Evolutionary conservation across 2,329 filamentous ascomycete species (phyloP).

Genomic region (Colletotrichum graminicola): DNA sequence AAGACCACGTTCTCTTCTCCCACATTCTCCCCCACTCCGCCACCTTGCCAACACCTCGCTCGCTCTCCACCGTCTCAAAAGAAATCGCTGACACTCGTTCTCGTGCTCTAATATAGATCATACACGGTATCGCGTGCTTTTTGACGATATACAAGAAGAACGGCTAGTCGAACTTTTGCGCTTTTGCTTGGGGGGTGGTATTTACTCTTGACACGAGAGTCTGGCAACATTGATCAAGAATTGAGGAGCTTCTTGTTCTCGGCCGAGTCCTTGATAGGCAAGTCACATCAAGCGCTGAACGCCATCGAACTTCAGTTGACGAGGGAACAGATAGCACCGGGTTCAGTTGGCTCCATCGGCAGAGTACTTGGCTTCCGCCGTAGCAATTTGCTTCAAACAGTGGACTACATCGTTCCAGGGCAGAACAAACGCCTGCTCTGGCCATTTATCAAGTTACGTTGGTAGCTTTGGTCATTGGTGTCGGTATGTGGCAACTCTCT

Average conservation of each 20-base stretch:
- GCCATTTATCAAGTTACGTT: not conserved
- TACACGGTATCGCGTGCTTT: not conserved
- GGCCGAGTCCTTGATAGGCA: not conserved
- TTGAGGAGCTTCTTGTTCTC: not conserved
- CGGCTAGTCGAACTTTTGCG: not conserved
- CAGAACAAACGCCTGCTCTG: not conserved
- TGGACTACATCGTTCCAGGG: not conserved
- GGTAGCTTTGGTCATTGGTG: not conserved
- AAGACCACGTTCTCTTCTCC: not conserved
- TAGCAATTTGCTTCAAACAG: not conserved
- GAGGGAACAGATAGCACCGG: not conserved
- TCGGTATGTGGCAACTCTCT: conserved; percentile 10
- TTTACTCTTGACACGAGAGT: not conserved
- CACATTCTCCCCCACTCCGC: not conserved
- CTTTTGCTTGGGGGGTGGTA: not conserved
- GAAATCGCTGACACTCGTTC: not conserved
- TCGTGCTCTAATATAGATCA: not conserved
- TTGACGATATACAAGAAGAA: not conserved
- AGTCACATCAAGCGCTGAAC: not conserved
- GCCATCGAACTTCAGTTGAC: not conserved
- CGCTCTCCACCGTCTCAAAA: too few relatives aligned
- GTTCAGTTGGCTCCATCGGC: not conserved
- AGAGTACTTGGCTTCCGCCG: not conserved
- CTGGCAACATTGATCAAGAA: not conserved
- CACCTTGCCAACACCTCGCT: not conserved